A percentile compares a stretch with the other conserved stretches of the same genome.
phyloP scores from a whole-genome alignment of 2,329 filamentous ascomycete species.

The Allantophomopsis lycopodina region DNA sequence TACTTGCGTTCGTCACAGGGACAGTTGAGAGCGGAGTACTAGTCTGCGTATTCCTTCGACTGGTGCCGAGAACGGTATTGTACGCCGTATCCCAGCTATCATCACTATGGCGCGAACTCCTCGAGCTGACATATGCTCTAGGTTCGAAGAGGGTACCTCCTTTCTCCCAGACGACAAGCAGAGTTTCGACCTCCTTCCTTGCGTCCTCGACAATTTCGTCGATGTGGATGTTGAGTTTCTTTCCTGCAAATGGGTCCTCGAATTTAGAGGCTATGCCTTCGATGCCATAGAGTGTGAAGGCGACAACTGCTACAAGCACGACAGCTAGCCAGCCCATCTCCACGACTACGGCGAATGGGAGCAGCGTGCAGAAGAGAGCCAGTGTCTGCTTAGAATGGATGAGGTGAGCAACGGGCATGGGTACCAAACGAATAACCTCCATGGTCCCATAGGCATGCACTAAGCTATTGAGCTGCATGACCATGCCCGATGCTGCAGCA shows the following conservation, averaged over 20 bases:
- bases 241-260: conserved; percentile 53
- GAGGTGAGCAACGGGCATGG: conserved; percentile 48
- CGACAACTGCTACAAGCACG: conserved; percentile 41
- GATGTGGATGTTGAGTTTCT: conserved; percentile 55
- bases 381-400: conserved; percentile 53
- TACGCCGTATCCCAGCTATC: no score
- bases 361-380: conserved; percentile 41
- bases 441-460: conserved; percentile 45
- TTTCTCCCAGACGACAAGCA: conserved; percentile 40
- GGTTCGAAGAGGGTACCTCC: no score
- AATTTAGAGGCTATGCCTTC: conserved; percentile 36
- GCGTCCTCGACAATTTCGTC: conserved; percentile 50
- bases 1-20: no score
- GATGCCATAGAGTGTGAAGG: conserved; percentile 52
- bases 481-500: conserved; percentile 42
- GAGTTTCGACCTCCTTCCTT: conserved; percentile 38
- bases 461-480: conserved; percentile 39
- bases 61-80: no score
- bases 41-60: no score
- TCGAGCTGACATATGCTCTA: no score
- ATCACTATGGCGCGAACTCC: no score
- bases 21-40: no score
- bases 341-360: conserved; percentile 49
- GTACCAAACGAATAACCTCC: conserved; percentile 52
- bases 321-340: conserved; percentile 51